phyloP scores from a whole-genome alignment of 805 yeast genomes.

The Candida nemodendra region DNA sequence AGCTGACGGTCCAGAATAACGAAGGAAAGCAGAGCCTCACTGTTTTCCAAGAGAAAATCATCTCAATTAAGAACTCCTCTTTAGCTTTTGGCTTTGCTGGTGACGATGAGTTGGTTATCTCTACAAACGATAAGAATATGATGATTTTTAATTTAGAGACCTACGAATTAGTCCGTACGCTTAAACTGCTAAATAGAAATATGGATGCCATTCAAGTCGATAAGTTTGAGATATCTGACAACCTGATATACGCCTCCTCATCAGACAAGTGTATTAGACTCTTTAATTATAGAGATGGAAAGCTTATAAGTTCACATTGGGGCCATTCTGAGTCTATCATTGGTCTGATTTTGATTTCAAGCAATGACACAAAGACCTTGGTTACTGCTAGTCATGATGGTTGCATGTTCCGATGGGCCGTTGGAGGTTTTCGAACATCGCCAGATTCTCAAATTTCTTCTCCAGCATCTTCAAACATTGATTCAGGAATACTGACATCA shows the following conservation, averaged over 20 bases:
- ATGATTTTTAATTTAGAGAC: slow-evolving; percentile 35
- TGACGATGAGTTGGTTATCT: slow-evolving; percentile 43
- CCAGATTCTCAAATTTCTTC: slow-evolving; percentile 11
- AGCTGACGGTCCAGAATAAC: slow-evolving; percentile 26
- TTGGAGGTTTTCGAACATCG: slow-evolving; percentile 5
- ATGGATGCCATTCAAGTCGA: slow-evolving; percentile 47
- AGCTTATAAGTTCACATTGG: slow-evolving; percentile 51
- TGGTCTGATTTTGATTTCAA: slow-evolving; percentile 34
- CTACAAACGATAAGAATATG: slow-evolving; percentile 52
- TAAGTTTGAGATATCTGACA: slow-evolving; percentile 35
- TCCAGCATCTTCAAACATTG: slow-evolving; percentile 9
- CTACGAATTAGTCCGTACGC: slow-evolving; percentile 35
- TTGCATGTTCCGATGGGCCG: slow-evolving; percentile 50
- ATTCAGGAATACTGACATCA: slow-evolving; percentile 2
- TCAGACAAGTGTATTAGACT: slow-evolving; percentile 58
- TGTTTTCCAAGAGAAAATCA: slow-evolving; percentile 42
- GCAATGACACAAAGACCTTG: slow-evolving; percentile 19
- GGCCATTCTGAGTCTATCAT: slow-evolving; percentile 56
- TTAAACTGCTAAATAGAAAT: slow-evolving; percentile 43
- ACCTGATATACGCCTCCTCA: slow-evolving; percentile 41
- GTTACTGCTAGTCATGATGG: slow-evolving; percentile 53
- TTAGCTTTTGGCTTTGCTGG: slow-evolving; percentile 36
- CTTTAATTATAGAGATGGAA: slow-evolving; percentile 46
- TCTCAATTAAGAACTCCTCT: slow-evolving; percentile 54
- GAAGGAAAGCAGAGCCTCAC: slow-evolving; percentile 15